A percentile compares a stretch with the other conserved stretches of the same genome.
phyloP scores from a whole-genome alignment of 257 asterid genomes.

The Scutellaria minor region DNA sequence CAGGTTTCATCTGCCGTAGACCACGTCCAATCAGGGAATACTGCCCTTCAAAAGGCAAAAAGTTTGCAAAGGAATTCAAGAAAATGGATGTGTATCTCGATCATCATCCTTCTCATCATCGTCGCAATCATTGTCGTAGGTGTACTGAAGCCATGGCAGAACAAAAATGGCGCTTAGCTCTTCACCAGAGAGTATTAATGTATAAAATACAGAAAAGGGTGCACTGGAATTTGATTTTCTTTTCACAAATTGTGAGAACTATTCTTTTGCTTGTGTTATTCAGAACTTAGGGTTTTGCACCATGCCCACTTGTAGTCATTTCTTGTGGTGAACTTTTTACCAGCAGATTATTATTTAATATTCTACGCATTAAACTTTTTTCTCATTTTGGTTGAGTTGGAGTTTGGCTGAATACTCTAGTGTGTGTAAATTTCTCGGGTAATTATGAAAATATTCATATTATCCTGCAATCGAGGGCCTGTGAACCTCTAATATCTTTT shows the following conservation, averaged over 20 bases:
- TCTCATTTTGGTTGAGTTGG: slow-evolving; percentile 12
- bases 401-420: slow-evolving; percentile 5
- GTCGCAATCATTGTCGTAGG: slow-evolving; percentile 78
- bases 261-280: slow-evolving; percentile 40
- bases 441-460: background rate
- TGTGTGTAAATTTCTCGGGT: slow-evolving; percentile 16
- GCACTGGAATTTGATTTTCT: slow-evolving; percentile 28
- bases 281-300: slow-evolving; percentile 13
- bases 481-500: background rate
- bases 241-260: slow-evolving; percentile 10
- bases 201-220: slow-evolving; percentile 38
- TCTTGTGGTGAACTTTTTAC: background rate
- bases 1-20: slow-evolving; percentile 97
- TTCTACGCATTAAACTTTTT: background rate
- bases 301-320: slow-evolving; percentile 20
- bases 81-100: slow-evolving; percentile 97
- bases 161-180: slow-evolving; percentile 75
- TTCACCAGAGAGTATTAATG: slow-evolving; percentile 22
- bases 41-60: slow-evolving; percentile 91
- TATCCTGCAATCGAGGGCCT: background rate
- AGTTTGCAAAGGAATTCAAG: slow-evolving; percentile 79
- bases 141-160: slow-evolving; percentile 92
- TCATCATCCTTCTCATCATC: slow-evolving; percentile 73
- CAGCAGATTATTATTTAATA: slow-evolving; percentile 30
- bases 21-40: slow-evolving; percentile 95